phyloP scores from a whole-genome alignment of 163 green algal genomes.

The Coccomyxa subellipsoidea region DNA sequence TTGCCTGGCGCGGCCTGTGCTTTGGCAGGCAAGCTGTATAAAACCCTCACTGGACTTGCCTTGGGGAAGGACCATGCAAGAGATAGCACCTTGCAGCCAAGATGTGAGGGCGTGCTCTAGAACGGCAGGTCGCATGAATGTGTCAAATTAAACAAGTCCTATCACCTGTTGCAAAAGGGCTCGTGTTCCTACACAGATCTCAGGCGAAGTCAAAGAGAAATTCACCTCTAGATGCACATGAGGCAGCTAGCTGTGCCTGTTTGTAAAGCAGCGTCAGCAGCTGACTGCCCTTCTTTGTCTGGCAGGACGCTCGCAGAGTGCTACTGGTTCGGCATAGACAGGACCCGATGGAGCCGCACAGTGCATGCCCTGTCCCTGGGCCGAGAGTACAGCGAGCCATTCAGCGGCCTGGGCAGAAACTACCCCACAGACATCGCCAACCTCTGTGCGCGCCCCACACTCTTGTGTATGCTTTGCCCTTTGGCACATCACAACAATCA shows the following conservation, averaged over 20 bases:
- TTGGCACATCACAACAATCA: no score
- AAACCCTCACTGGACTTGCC: background rate
- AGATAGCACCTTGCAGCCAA: no score
- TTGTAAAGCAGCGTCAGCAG: background rate
- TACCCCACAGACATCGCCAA: background rate
- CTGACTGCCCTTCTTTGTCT: background rate
- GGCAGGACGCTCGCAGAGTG: conserved; percentile 36
- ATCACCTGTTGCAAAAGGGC: background rate
- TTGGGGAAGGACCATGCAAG: background rate
- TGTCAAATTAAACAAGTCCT: no score
- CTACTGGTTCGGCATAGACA: conserved; percentile 40
- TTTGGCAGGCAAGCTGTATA: conserved; percentile 25
- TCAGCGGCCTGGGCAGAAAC: background rate
- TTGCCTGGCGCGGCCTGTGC: conserved; percentile 30
- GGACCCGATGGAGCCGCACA: conserved; percentile 33
- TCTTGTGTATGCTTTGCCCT: no score
- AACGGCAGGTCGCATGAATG: background rate
- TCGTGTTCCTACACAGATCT: no score
- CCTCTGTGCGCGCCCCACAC: background rate
- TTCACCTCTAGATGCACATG: background rate
- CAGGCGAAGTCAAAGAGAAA: no score
- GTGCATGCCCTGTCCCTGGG: conserved; percentile 11
- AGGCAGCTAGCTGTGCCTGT: background rate
- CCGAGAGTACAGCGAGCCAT: conserved; percentile 5
- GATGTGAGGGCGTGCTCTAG: background rate